Conservation (phyloP, 345 rosid genomes). For the Excoecaria agallocha region DNA sequence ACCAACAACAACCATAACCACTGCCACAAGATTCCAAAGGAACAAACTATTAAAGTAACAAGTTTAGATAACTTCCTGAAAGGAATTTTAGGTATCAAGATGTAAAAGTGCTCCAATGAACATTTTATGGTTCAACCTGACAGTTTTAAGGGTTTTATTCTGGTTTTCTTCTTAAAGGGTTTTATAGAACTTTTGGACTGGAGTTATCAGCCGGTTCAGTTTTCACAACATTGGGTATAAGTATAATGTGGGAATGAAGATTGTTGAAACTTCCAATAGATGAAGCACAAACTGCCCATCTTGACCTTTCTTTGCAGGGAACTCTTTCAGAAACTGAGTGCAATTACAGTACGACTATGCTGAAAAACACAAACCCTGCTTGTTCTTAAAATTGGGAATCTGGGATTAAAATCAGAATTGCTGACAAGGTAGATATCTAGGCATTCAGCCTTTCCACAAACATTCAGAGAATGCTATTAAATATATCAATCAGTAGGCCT, state of each 20-base stretch:
- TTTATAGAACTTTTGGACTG: too few relatives aligned
- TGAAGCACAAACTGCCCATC: conserved; percentile 11
- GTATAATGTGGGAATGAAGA: conserved; percentile 7
- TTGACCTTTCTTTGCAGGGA: conserved; percentile 1
- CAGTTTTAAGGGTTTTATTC: too few relatives aligned
- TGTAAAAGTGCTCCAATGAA: too few relatives aligned
- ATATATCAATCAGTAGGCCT: neutral
- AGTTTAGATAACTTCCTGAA: too few relatives aligned
- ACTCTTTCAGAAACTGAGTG: neutral
- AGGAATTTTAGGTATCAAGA: too few relatives aligned
- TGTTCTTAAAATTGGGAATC: neutral
- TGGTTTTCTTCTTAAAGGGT: too few relatives aligned
- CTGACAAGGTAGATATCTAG: neutral
- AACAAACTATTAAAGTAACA: too few relatives aligned
- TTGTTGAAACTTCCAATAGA: too few relatives aligned
- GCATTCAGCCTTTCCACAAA: neutral
- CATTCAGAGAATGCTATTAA: neutral
- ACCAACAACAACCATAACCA: neutral
- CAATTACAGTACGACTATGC: conserved; percentile 10
- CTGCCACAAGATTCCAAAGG: neutral
- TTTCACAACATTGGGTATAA: neutral
- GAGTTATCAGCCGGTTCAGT: too few relatives aligned
- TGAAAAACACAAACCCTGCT: conserved; percentile 9
- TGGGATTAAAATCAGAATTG: neutral
- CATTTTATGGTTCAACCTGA: too few relatives aligned